Evolutionary conservation across 306 rosid species (phyloP).

Genomic region (Echinosophora koreensis): DNA sequence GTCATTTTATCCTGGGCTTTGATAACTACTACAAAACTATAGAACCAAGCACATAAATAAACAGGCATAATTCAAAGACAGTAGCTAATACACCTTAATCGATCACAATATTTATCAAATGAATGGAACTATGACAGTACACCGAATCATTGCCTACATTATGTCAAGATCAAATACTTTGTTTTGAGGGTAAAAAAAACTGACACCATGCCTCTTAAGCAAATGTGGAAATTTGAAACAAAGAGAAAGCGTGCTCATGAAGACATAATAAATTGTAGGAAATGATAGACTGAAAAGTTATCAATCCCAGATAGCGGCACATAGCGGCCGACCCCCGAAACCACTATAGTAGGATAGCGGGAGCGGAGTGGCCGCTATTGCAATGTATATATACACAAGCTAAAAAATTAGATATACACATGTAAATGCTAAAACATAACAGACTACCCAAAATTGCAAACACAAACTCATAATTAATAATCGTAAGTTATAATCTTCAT

Average conservation of each 20-base stretch:
- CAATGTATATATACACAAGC: too few species aligned
- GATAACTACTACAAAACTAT: conserved; percentile 20
- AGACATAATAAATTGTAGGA: neutral
- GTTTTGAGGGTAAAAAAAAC: neutral
- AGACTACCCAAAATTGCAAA: too few species aligned
- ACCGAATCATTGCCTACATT: conserved; percentile 9
- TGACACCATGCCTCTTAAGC: neutral
- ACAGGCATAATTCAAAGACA: neutral
- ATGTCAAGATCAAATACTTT: conserved; percentile 5
- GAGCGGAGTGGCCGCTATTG: too few species aligned
- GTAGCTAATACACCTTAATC: neutral
- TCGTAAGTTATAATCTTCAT: too few species aligned
- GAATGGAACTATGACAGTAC: conserved; percentile 3
- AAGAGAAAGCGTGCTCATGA: neutral
- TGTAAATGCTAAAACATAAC: too few species aligned
- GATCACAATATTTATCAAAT: neutral
- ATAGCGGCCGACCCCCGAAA: too few species aligned
- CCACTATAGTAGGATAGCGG: too few species aligned
- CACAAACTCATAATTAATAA: too few species aligned
- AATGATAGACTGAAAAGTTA: neutral
- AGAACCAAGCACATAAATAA: neutral
- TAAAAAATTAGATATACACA: too few species aligned
- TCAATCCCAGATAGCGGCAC: too few species aligned
- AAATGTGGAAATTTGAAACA: conserved; percentile 2
- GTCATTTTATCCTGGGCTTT: neutral